Evolutionary conservation across 2,329 filamentous ascomycete genomes (phyloP), one percentile per base, ranked within the genome.

Genomic region (Colletotrichum orchidophilum): DNA sequence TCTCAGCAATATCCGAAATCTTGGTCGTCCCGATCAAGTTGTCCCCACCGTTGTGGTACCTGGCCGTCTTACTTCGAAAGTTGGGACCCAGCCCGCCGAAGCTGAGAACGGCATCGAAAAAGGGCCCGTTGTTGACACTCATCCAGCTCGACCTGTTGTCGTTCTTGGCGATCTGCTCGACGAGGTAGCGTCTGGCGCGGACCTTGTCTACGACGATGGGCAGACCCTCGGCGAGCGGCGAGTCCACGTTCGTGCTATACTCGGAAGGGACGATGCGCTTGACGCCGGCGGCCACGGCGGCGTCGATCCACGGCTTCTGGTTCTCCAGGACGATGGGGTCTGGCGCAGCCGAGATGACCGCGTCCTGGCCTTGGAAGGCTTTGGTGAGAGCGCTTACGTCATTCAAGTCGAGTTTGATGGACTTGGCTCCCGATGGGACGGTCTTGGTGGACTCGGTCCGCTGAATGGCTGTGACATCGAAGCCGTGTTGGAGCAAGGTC

Each of bases 341-440:
- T 18, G 81, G 83, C 21, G 88, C 80, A 1, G 84, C 79, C 15
- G 83, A 84, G 31, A 90, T 78, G 18, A 91, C 82, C 0, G 86
- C 90, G 70, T 92, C 89, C 67, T 90, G 85, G 54, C 85, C 88
- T 57, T 83, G 74, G 54, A 92, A 84, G 0, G 86, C 87, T 0
- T 80, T 73, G 0, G 79, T 83, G n/a, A 92, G 83, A 18, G 85
- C 85, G 0, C 83, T 77, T 3, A 84, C 76, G 7, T 66, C 63
- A 24, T 57, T 62, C 58, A 81, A 80, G 75, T 83, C 83, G 31
- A 81, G 77, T 26, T 82, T 76, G 4, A 78, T 71, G n/a, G 81
- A 78, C 3, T 79, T 76, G 18, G 73, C 74, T 11, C 74, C 76
- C 1, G 71, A 35, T 9, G 79, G 79, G 66, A 80, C 80, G 1